Conservation (phyloP, 805 yeast species). For the Ascoidea rubescens region DNA sequence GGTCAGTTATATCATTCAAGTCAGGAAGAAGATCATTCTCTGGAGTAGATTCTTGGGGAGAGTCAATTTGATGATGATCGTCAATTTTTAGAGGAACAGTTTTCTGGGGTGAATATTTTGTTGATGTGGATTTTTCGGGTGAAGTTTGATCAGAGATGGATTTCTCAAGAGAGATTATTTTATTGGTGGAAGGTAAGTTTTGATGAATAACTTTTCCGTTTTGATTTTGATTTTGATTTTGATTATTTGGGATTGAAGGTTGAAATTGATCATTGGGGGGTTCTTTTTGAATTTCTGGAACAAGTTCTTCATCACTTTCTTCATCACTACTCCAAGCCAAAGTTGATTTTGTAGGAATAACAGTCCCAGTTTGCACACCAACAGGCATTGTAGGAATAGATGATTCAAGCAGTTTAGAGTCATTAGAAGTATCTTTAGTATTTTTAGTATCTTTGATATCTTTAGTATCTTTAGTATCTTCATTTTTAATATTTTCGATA, state of each 20-base stretch:
- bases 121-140: not conserved
- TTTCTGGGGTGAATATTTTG: no score
- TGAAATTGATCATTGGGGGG: not conserved
- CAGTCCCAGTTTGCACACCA: conserved; percentile 47
- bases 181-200: no score
- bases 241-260: not conserved
- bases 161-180: no score
- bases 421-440: not conserved
- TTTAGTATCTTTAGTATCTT: not conserved
- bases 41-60: not conserved
- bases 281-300: not conserved
- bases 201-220: no score
- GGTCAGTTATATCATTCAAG: not conserved
- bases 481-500: no score
- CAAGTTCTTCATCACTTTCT: conserved; percentile 35
- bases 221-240: no score
- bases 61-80: not conserved
- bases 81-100: no score
- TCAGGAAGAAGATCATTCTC: not conserved
- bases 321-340: conserved; percentile 85
- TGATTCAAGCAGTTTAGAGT: not conserved
- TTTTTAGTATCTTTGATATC: not conserved
- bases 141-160: not conserved
- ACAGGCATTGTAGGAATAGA: conserved; percentile 14
- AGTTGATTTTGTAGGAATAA: conserved; percentile 76